These are phyloP conservation scores for Luzula sylvatica DNA, from an alignment of 176 grass and related monocot genomes.

Conservation along the genomic window DNA sequence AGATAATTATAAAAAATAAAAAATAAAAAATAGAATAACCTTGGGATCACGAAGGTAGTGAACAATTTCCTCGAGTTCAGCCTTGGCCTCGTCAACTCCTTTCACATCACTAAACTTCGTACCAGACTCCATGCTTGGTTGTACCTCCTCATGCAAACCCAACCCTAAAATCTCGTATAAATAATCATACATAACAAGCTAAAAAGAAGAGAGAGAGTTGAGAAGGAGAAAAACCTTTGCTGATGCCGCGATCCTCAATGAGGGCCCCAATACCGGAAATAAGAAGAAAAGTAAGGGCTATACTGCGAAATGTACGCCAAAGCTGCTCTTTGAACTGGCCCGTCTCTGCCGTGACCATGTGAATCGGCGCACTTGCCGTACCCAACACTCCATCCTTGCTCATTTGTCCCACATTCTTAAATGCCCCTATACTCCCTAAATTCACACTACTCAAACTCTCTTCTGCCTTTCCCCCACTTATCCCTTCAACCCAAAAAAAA, in stretches of 20 bases:
- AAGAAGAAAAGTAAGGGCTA: slow-evolving; percentile 82
- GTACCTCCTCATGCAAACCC: slow-evolving; percentile 82
- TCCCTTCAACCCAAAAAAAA: slow-evolving; percentile 37
- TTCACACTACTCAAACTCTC: slow-evolving; percentile 22
- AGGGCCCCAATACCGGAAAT: slow-evolving; percentile 90
- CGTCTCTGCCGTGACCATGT: slow-evolving; percentile 77
- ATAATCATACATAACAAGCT: not conserved
- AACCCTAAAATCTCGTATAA: slow-evolving; percentile 38
- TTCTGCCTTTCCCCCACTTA: slow-evolving; percentile 48
- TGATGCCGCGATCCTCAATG: slow-evolving; percentile 89
- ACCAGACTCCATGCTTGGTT: slow-evolving; percentile 64
- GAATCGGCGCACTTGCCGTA: slow-evolving; percentile 66
- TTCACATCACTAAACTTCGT: slow-evolving; percentile 98
- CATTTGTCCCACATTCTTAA: slow-evolving; percentile 37
- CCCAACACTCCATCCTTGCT: slow-evolving; percentile 80
- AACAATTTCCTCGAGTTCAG: slow-evolving; percentile 97
- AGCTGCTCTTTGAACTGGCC: slow-evolving; percentile 89
- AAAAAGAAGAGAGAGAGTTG: slow-evolving; percentile 7
- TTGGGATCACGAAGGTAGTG: slow-evolving; percentile 97
- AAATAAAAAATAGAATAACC: slow-evolving; percentile 29
- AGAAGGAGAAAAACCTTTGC: slow-evolving; percentile 54
- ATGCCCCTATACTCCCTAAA: slow-evolving; percentile 28
- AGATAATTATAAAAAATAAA: slow-evolving; percentile 4
- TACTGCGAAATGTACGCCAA: slow-evolving; percentile 85
- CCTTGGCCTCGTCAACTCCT: slow-evolving; percentile 92